phyloP scores from a whole-genome alignment of 352 stramenopile species.

The Aphanomyces astaci region DNA sequence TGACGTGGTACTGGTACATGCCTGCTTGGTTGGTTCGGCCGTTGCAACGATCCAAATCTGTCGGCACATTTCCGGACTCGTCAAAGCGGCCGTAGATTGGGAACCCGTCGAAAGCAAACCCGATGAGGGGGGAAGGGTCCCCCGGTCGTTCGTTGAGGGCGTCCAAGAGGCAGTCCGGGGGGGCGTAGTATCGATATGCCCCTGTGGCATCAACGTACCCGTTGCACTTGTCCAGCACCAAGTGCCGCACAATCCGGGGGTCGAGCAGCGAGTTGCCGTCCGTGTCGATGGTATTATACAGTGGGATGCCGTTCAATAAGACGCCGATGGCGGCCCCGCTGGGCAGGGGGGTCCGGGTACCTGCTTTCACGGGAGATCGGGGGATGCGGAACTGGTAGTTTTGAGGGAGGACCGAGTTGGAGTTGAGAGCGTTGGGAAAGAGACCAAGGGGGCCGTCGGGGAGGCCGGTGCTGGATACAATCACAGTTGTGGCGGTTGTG shows the following conservation, averaged over 20 bases:
- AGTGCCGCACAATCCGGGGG: constrained; percentile 31
- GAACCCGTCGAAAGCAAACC: constrained; percentile 69
- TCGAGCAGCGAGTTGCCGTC: constrained; percentile 42
- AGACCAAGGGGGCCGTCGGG: constrained; percentile 42
- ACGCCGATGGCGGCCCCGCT: constrained; percentile 45
- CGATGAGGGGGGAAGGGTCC: constrained; percentile 47
- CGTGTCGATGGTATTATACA: constrained; percentile 38
- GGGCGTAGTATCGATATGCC: constrained; percentile 67
- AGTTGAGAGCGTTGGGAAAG: constrained; percentile 65
- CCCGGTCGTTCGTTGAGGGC: constrained; percentile 30
- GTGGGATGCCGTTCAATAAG: constrained; percentile 65
- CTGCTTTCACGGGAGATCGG: constrained; percentile 30
- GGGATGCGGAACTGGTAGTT: constrained; percentile 63
- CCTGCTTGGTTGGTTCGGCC: constrained; percentile 52
- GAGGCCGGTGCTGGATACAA: constrained; percentile 52
- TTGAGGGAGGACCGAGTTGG: constrained; percentile 35
- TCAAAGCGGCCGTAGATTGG: constrained; percentile 56
- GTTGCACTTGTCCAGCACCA: constrained; percentile 62
- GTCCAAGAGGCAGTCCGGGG: constrained; percentile 52
- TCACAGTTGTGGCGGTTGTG: constrained; percentile 43
- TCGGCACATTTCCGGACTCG: constrained; percentile 38
- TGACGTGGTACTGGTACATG: constrained; percentile 63
- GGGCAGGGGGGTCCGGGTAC: constrained; percentile 30
- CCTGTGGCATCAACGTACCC: constrained; percentile 49
- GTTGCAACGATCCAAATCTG: constrained; percentile 59